Evolutionary conservation across 768 basidiomycete genomes (phyloP), one percentile per base, ranked within the genome.

Genomic region (Amanita rimosa): DNA sequence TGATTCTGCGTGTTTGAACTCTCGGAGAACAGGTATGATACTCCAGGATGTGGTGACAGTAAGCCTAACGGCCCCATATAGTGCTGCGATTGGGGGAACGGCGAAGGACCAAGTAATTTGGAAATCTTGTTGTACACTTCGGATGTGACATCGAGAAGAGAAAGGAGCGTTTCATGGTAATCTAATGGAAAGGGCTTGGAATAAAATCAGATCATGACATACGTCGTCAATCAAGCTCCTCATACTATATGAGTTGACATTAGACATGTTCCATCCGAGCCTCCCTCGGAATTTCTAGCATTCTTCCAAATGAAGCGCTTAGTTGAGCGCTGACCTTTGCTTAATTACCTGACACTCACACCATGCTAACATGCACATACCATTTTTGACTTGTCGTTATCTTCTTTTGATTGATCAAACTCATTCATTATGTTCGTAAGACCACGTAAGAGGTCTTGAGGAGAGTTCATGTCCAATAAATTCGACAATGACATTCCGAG

Each of bases 81-180:
- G 45, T 83, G 74, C 48, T 79, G 79, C 8, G 71, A 66, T 53
- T 78, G 74, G 5, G 82, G 72, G 58, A 89, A 83, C 0, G 83
- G 81, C 0, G 87, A 88, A 3, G 89, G 84, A 0, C 89, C 89
- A 19, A 95, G 79, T 45, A 90, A 77, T 58, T 81, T 81, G 7
- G 77, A 76, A 35, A 95, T 84, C 64, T 89, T 91, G 64, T 86
- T 81, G 69, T 94, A 95, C 26, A 89, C 79, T 59, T 92, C 89
- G 14, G 87, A 86, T 35, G 94, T 75, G 42, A 94, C 85, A 60
- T 94, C 92, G 46, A 92, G 80, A 22, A 92, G 79, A 29, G 91
- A 89, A 46, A 91, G 77, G 31, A 93, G 76, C 8, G 86, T 87
- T 65, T 94, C 85, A 55, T 88, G 83, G 60, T 95, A 94, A 63